These are phyloP conservation scores for Yarrowia sp. DNA, from an alignment of 805 yeast genomes.

Conservation along the genomic window DNA sequence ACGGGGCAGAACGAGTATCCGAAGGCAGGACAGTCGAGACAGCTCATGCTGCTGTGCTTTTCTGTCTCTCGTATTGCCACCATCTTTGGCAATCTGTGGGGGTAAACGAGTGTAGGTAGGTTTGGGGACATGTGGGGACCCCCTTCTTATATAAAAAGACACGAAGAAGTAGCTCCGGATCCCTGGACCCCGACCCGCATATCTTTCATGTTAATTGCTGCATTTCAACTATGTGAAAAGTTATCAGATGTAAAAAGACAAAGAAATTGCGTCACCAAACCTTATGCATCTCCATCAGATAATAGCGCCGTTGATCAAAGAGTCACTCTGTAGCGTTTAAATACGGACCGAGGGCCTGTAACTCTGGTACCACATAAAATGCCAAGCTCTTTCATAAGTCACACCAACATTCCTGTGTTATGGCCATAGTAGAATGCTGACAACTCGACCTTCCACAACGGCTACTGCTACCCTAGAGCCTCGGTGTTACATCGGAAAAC, in stretches of 20 bases:
- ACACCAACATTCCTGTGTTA: no score
- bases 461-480: no score
- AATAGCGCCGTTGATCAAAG: neutral
- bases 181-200: neutral
- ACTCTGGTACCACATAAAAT: neutral
- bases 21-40: slow-evolving; percentile 15
- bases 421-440: no score
- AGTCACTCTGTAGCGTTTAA: neutral
- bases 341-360: slow-evolving; percentile 4
- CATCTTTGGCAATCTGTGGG: no score
- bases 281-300: slow-evolving; percentile 19
- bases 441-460: no score
- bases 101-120: no score
- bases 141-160: neutral
- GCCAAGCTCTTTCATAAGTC: no score
- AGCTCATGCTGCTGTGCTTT: neutral
- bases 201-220: neutral
- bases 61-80: neutral
- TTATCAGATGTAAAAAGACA: slow-evolving; percentile 14
- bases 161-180: neutral
- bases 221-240: no score
- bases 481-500: no score
- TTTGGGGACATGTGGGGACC: neutral
- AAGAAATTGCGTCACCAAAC: slow-evolving; percentile 18
- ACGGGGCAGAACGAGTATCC: slow-evolving; percentile 6